Percentiles rank a stretch among this genome's conserved stretches.
These are phyloP conservation scores for Penicillium cosmopolitanum DNA, from an alignment of 495 filamentous ascomycete genomes.

Conservation along the genomic window DNA sequence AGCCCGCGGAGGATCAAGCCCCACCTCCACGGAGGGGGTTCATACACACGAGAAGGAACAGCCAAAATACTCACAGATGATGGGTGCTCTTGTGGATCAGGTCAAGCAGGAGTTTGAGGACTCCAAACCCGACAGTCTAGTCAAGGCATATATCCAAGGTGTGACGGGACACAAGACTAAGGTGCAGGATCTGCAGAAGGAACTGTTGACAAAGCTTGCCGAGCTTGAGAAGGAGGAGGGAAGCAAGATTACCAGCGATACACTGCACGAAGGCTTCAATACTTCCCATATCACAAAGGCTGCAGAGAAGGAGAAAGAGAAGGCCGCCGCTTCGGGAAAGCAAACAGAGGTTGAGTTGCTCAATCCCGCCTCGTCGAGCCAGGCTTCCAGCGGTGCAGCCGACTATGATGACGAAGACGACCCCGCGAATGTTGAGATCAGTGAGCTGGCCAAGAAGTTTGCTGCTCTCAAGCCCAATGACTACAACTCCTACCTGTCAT, in stretches of 20 bases:
- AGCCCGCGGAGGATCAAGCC: constrained; percentile 74
- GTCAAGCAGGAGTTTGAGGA: constrained; percentile 89
- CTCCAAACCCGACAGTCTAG: constrained; percentile 62
- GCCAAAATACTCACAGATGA: constrained; percentile 93
- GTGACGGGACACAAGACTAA: constrained; percentile 75
- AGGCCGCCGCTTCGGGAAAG: constrained; percentile 29
- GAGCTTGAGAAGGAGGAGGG: constrained; percentile 85
- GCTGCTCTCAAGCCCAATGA: constrained; percentile 75
- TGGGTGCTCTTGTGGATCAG: constrained; percentile 87
- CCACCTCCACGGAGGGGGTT: constrained; percentile 73
- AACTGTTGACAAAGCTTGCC: constrained; percentile 71
- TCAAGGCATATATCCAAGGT: constrained; percentile 73
- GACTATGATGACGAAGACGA: constrained; percentile 64
- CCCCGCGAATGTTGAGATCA: constrained; percentile 74
- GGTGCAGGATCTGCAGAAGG: constrained; percentile 74
- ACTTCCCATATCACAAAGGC: constrained; percentile 75
- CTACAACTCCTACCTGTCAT: constrained; percentile 72
- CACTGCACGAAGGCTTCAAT: constrained; percentile 90
- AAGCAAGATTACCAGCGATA: constrained; percentile 92
- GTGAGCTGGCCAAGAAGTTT: constrained; percentile 75
- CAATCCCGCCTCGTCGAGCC: constrained; percentile 63
- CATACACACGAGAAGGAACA: constrained; percentile 73
- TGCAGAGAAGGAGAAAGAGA: constrained; percentile 47
- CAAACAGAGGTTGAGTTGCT: constrained; percentile 72
- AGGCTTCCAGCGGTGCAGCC: constrained; percentile 56